phyloP scores from a whole-genome alignment of 495 filamentous ascomycete species.

The Penicillium paradoxum region DNA sequence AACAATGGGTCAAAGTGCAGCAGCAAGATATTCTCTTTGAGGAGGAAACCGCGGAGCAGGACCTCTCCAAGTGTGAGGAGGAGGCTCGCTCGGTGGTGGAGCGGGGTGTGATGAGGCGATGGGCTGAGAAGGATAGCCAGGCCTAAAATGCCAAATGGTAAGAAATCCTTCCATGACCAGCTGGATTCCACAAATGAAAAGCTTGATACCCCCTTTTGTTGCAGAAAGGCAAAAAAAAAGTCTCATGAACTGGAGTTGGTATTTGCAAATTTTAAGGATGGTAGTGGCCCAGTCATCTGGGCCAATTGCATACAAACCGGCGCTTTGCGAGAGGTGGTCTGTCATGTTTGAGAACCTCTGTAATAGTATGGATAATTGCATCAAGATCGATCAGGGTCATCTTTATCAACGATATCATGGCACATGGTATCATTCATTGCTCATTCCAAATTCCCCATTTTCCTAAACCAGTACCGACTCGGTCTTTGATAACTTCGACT shows the following conservation, averaged over 20 bases:
- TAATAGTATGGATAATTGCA: constrained; percentile 17
- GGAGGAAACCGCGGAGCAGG: constrained; percentile 35
- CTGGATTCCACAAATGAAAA: constrained; percentile 9
- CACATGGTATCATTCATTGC: not conserved
- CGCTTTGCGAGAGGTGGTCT: constrained; percentile 16
- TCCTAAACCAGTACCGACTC: constrained; percentile 31
- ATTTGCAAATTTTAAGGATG: constrained; percentile 8
- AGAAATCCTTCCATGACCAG: not conserved
- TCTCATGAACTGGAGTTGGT: constrained; percentile 31
- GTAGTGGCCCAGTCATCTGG: constrained; percentile 1
- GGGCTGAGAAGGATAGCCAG: constrained; percentile 36
- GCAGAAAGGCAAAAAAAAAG: constrained; percentile 12
- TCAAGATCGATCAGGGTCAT: constrained; percentile 5
- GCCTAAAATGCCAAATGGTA: constrained; percentile 10
- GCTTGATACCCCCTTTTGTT: constrained; percentile 33
- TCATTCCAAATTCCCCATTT: constrained; percentile 37
- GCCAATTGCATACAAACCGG: constrained; percentile 14
- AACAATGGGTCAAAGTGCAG: constrained; percentile 48
- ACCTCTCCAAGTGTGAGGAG: constrained; percentile 38
- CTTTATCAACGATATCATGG: not conserved
- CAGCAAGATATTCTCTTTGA: constrained; percentile 49
- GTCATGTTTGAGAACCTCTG: constrained; percentile 9
- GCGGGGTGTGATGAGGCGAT: constrained; percentile 42
- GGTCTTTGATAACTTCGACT: constrained; percentile 43
- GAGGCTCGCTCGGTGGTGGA: constrained; percentile 46